These are phyloP conservation scores for Boletus bicolor DNA, from an alignment of 768 basidiomycete genomes.

Conservation along the genomic window DNA sequence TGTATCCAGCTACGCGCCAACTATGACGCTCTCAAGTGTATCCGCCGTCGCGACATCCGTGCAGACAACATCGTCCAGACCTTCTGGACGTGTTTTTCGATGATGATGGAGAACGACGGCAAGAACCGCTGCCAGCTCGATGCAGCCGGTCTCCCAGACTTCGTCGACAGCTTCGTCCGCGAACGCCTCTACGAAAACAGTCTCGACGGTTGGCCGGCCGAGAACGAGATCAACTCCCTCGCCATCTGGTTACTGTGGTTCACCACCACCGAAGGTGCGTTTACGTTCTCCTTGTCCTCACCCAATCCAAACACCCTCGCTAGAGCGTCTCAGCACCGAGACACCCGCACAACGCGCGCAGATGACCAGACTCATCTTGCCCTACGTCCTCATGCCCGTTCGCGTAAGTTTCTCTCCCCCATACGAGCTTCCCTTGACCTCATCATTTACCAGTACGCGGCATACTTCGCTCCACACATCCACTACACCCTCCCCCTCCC, in stretches of 20 bases:
- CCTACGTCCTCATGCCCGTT: slow-evolving; percentile 48
- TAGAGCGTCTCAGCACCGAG: slow-evolving; percentile 31
- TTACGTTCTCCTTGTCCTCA: background rate
- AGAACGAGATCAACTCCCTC: slow-evolving; percentile 46
- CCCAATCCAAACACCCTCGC: slow-evolving; percentile 18
- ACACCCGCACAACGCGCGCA: slow-evolving; percentile 26
- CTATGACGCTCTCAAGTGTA: slow-evolving; percentile 29
- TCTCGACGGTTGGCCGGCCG: slow-evolving; percentile 55
- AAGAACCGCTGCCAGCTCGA: slow-evolving; percentile 58
- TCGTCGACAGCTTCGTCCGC: slow-evolving; percentile 44
- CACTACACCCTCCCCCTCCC: slow-evolving; percentile 55
- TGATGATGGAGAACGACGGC: slow-evolving; percentile 68
- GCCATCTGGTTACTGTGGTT: slow-evolving; percentile 67
- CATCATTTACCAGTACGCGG: slow-evolving; percentile 43
- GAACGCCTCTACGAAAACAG: slow-evolving; percentile 43
- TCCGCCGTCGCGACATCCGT: slow-evolving; percentile 34
- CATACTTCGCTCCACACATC: slow-evolving; percentile 57
- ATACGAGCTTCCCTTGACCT: slow-evolving; percentile 1
- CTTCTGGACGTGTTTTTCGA: slow-evolving; percentile 49
- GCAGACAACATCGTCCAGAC: slow-evolving; percentile 30
- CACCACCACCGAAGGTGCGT: slow-evolving; percentile 49
- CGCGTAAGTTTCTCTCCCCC: slow-evolving; percentile 33
- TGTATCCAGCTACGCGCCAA: slow-evolving; percentile 39
- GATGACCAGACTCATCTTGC: slow-evolving; percentile 37
- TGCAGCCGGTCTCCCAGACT: slow-evolving; percentile 45